phyloP scores from a whole-genome alignment of 2,329 filamentous ascomycete genomes.

The Cordyceps tenuipes region DNA sequence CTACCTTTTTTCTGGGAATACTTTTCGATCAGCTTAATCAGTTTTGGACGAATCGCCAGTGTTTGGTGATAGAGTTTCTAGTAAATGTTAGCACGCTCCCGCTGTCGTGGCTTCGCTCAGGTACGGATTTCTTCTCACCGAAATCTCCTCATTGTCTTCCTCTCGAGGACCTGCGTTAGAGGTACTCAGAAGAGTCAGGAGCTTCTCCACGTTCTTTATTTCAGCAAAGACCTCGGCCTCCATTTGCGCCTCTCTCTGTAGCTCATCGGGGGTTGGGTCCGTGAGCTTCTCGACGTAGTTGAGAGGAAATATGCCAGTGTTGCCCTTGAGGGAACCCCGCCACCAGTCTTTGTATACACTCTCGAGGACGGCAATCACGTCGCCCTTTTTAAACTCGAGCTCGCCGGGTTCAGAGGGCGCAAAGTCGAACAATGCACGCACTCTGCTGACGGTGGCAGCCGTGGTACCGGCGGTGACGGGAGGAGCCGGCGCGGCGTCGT shows the following conservation, averaged over 20 bases:
- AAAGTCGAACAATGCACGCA: slow-evolving; percentile 91
- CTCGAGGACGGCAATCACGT: slow-evolving; percentile 93
- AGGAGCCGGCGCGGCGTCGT: slow-evolving; percentile 39
- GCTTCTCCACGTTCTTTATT: slow-evolving; percentile 56
- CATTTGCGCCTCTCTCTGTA: slow-evolving; percentile 94
- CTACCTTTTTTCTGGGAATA: slow-evolving; percentile 98
- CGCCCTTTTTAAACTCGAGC: slow-evolving; percentile 91
- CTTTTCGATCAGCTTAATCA: slow-evolving; percentile 97
- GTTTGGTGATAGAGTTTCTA: slow-evolving; percentile 85
- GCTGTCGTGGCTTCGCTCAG: neutral
- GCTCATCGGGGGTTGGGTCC: slow-evolving; percentile 87
- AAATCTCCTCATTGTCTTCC: slow-evolving; percentile 96
- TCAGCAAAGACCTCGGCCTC: slow-evolving; percentile 63
- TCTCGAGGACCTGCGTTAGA: slow-evolving; percentile 71
- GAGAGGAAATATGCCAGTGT: slow-evolving; percentile 94
- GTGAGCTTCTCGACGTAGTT: slow-evolving; percentile 98
- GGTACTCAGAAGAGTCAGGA: slow-evolving; percentile 85
- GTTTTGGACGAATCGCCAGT: slow-evolving; percentile 84
- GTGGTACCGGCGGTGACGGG: slow-evolving; percentile 75
- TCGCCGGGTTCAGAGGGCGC: slow-evolving; percentile 89
- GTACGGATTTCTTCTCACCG: slow-evolving; percentile 36
- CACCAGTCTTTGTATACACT: slow-evolving; percentile 99
- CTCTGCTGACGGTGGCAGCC: slow-evolving; percentile 89
- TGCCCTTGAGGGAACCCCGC: slow-evolving; percentile 88
- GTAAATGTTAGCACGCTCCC: slow-evolving; percentile 22